Base-by-base conservation (phyloP, 768 basidiomycete species). In the Leccinum olivaceopallidum region DNA sequence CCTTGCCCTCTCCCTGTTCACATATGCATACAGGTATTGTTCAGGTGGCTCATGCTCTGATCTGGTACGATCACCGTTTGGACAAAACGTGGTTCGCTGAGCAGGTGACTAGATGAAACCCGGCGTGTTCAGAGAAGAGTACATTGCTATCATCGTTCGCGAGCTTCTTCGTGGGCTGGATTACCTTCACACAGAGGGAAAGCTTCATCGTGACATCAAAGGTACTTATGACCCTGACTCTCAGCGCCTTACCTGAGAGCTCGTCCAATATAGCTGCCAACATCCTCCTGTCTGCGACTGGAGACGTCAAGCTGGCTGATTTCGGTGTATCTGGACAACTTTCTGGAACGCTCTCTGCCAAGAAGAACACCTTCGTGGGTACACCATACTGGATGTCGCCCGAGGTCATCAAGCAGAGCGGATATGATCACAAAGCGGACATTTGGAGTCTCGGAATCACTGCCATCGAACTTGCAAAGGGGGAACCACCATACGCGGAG, bases 361-460 rank as follows among this genome's bases (percentile, higher is more conserved):
- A 94, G 84, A 95, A 98, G 84, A 98, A 99, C 68, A 99, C 96
- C 1, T 98, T 95, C 72, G 96, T 96, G 34, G 94, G 94, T 30
- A 95, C 96, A 18, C 96, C 96, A 4, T 99, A 98, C 72, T 99
- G 97, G 97, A 99, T 99, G 97, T 94, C 94, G 7, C 97, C 97
- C 6, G 97, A 99, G 72, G 95, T 98, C 24, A 99, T 99, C 80
- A 98, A 98, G 74, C 97, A 99, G 77, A 96, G 94, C 59, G 97
- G 97, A 5, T 99, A 99, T 76, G 97, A 98, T 69, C 91, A 95
- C 73, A 98, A 98, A 72, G 97, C 97, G 16, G 97, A 99, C 75
- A 98, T 99, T 53, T 99, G 97, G 97, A 94, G 91, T 75, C 77
- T 99, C 63, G 97, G 96, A 14, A 96, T 96, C 67, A 99, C 97